These are phyloP conservation scores for Chrysochromulina parva DNA, from an alignment of 78 protist species.

Conservation along the genomic window DNA sequence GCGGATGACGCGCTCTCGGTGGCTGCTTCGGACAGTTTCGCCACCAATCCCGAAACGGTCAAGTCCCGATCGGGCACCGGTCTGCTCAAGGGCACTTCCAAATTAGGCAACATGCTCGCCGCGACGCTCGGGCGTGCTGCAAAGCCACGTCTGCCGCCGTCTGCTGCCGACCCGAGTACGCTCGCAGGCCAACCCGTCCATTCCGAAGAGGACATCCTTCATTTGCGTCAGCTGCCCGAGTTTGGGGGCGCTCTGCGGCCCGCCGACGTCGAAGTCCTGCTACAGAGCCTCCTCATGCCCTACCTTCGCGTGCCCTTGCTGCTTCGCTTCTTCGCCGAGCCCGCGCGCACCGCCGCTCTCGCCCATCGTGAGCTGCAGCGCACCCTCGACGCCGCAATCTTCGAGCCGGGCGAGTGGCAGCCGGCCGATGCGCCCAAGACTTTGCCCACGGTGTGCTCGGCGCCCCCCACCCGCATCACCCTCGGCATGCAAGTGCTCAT, in stretches of 20 bases:
- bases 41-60: no score
- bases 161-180: conserved; percentile 37
- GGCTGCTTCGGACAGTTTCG: no score
- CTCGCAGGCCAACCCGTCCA: not conserved
- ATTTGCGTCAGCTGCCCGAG: conserved; percentile 40
- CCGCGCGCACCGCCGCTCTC: not conserved
- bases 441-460: no score
- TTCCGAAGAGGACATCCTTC: conserved; percentile 59
- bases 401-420: conserved; percentile 52
- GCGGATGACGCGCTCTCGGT: no score
- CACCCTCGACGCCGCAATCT: conserved; percentile 43
- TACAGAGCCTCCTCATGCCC: conserved; percentile 54
- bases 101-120: no score
- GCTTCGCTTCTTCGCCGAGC: conserved; percentile 8
- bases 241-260: conserved; percentile 33
- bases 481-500: no score
- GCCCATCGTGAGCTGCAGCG: not conserved
- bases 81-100: no score
- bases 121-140: not conserved
- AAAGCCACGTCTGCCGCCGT: conserved; percentile 33
- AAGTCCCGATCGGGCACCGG: no score
- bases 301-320: conserved; percentile 28
- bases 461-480: no score
- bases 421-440: not conserved
- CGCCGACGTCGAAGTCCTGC: conserved; percentile 54